Percentiles rank a stretch among this genome's conserved stretches.
phyloP scores from a whole-genome alignment of 495 filamentous ascomycete species.

The Chaetomium fimeti region DNA sequence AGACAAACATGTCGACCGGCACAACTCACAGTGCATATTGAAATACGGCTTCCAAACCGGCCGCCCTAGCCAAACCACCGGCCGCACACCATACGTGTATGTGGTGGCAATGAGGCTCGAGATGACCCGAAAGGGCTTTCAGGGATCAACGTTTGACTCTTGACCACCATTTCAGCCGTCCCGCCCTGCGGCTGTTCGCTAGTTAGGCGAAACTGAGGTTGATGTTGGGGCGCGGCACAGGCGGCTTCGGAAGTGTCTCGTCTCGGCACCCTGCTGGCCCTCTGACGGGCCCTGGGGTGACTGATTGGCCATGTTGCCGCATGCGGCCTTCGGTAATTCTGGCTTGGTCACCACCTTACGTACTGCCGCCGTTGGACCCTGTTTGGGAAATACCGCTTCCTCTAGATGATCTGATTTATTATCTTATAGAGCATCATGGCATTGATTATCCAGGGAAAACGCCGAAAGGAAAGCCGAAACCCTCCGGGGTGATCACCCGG shows the following conservation, averaged over 20 bases:
- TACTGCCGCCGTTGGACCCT: not conserved
- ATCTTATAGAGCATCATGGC: not conserved
- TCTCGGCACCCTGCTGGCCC: not conserved
- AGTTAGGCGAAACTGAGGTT: not conserved
- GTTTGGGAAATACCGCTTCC: not conserved
- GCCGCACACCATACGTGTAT: too few relatives aligned
- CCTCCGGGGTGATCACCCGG: not conserved
- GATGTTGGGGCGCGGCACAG: conserved; percentile 16
- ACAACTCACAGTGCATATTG: not conserved
- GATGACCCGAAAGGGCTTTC: not conserved
- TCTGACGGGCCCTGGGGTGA: not conserved
- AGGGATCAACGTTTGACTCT: not conserved
- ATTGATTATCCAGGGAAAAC: not conserved
- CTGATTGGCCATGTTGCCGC: conserved; percentile 8
- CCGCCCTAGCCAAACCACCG: not conserved
- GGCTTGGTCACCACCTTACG: not conserved
- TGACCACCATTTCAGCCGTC: not conserved
- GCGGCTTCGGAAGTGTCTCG: not conserved
- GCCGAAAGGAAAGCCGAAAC: not conserved
- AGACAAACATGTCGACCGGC: conserved; percentile 1
- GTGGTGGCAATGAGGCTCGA: not conserved
- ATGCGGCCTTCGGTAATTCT: conserved; percentile 2
- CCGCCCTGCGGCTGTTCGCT: conserved; percentile 3
- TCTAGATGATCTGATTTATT: not conserved
- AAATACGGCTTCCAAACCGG: not conserved